Evolutionary conservation across 2,329 filamentous ascomycete genomes (phyloP).

Genomic region (Didymella sp.): DNA sequence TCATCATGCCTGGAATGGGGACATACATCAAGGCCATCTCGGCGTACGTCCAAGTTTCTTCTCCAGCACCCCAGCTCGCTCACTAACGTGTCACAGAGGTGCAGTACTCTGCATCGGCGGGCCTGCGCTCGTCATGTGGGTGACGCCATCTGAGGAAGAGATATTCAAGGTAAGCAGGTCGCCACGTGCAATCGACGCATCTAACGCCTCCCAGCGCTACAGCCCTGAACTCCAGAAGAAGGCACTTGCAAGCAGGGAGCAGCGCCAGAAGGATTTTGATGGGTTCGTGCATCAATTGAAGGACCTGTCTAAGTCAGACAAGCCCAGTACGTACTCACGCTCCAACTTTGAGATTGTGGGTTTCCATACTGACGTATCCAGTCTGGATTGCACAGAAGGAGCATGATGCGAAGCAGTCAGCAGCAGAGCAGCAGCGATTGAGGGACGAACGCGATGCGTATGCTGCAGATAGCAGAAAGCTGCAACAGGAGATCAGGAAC

Average conservation of each 20-base stretch:
- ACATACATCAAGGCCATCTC: constrained; percentile 47
- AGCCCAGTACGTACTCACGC: constrained; percentile 79
- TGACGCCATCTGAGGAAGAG: constrained; percentile 88
- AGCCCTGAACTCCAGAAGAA: constrained; percentile 93
- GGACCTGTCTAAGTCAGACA: constrained; percentile 88
- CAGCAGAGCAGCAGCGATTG: constrained; percentile 33
- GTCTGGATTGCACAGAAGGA: constrained; percentile 49
- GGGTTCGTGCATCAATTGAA: constrained; percentile 85
- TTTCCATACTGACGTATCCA: constrained; percentile 25
- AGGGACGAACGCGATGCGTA: constrained; percentile 43
- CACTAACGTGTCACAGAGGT: constrained; percentile 63
- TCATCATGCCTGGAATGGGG: constrained; percentile 36
- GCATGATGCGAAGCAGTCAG: constrained; percentile 40
- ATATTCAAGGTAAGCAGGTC: constrained; percentile 67
- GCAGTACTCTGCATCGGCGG: constrained; percentile 78
- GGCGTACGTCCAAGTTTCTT: constrained; percentile 33
- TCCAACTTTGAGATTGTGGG: background rate
- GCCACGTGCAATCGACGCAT: constrained; percentile 24
- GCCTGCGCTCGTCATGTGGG: constrained; percentile 79
- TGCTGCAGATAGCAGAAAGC: constrained; percentile 42
- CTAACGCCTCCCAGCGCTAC: constrained; percentile 66
- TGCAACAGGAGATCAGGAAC: constrained; percentile 45
- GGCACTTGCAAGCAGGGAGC: constrained; percentile 78
- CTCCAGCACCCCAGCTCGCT: constrained; percentile 9
- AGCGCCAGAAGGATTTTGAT: constrained; percentile 85